Evolutionary conservation across 306 rosid genomes (phyloP), one percentile per base, ranked within the genome.

Genomic region (Cicer bijugum): DNA sequence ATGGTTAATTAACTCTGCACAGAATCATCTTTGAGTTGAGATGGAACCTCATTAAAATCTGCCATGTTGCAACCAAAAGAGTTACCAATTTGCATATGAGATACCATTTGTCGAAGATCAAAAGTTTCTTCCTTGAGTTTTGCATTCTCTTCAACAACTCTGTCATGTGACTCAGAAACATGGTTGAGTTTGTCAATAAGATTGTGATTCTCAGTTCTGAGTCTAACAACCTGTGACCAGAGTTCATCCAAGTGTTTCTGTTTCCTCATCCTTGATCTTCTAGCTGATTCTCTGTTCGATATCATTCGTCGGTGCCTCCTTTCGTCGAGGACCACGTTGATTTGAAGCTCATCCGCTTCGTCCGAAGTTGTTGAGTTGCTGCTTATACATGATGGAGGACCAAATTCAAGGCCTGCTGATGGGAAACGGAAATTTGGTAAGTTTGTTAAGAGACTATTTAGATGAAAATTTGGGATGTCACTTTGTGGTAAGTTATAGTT

Each of bases 231-330:
- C 83, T 88, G 97, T 0, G 90, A 88, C 92, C 93, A 89, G 0
- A 92, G 88, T 69, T 92, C 97, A 50, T 89, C 96, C 14, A 89
- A 69, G 76, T 92, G 97, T 39, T 80, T 89, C 59, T 92, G 97
- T 61, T 92, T 92, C 84, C 97, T 80, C 97, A 91, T 91, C 82
- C 97, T 60, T 2, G 97, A 91, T 51, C 97, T 78, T 19, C 97
- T 67, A 2, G 97, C 97, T 0, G 97, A 92, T 80, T 92, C 97
- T 70, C 97, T 50, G 76, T 92, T 92, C 0, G 97, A 92, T 75
- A 92, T 89, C 97, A 92, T 92, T 56, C 97, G 45, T 51, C 96
- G 20, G 74, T 85, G 92, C 66, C 84, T 88, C 84, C 97, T 80
- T n/a, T 89, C 90, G 1, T 92, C 90, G 69, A 91, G 35, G 35